These are phyloP conservation scores for Hygrocybe coccinea DNA, from an alignment of 768 basidiomycete genomes.

Conservation along the genomic window DNA sequence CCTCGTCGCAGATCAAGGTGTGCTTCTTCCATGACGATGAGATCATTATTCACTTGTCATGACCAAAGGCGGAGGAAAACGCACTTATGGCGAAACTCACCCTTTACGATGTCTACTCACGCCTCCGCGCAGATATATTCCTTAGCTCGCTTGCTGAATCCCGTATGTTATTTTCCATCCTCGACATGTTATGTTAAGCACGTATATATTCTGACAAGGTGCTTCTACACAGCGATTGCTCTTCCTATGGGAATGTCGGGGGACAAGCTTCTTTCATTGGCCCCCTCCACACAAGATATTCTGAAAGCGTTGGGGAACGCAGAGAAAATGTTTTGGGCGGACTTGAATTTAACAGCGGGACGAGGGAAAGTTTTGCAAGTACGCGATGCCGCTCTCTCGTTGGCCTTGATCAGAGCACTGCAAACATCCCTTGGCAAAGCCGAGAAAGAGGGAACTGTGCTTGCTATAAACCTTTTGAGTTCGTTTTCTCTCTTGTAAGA, in stretches of 20 bases:
- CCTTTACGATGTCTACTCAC: slow-evolving; percentile 69
- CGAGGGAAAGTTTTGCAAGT: slow-evolving; percentile 67
- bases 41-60: not conserved
- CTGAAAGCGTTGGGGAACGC: slow-evolving; percentile 58
- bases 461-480: slow-evolving; percentile 66
- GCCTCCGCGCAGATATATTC: slow-evolving; percentile 83
- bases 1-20: slow-evolving; percentile 56
- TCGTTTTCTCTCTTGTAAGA: slow-evolving; percentile 11
- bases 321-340: slow-evolving; percentile 64
- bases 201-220: not conserved
- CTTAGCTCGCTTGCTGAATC: slow-evolving; percentile 88
- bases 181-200: too few relatives aligned
- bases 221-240: slow-evolving; percentile 65
- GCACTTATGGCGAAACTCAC: slow-evolving; percentile 73
- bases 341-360: slow-evolving; percentile 49
- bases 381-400: slow-evolving; percentile 66
- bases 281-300: slow-evolving; percentile 52
- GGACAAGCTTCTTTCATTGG: slow-evolving; percentile 34
- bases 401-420: slow-evolving; percentile 68
- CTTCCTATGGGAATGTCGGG: slow-evolving; percentile 74
- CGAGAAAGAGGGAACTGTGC: slow-evolving; percentile 42
- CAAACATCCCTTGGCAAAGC: slow-evolving; percentile 74
- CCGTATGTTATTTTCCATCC: slow-evolving; percentile 46
- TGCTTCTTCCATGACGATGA: slow-evolving; percentile 1
- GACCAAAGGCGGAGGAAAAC: slow-evolving; percentile 64